A percentile compares a stretch with the other conserved stretches of the same genome.
phyloP scores from a whole-genome alignment of 306 rosid species.

The Medicago arabica region DNA sequence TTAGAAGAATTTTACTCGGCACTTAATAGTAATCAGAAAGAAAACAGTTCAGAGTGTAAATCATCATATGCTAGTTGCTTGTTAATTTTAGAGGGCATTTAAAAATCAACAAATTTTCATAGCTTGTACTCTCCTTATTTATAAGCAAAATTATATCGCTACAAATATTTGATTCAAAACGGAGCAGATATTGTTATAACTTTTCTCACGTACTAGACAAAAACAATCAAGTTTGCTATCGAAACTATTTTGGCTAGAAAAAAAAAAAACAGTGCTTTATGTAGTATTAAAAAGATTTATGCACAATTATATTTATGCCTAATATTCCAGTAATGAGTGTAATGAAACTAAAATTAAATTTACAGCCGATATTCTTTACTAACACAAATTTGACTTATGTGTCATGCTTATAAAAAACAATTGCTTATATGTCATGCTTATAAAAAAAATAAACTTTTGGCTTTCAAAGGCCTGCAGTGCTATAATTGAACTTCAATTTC shows the following conservation, averaged over 20 bases:
- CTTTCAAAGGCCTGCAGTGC: constrained; percentile 22
- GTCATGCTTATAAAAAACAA: constrained; percentile 10
- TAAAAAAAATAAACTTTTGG: background rate
- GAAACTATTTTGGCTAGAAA: background rate
- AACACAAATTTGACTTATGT: background rate
- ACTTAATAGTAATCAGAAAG: no score
- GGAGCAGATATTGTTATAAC: no score
- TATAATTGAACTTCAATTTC: constrained; percentile 30
- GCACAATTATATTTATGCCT: background rate
- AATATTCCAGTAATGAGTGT: constrained; percentile 8
- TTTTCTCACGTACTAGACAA: background rate
- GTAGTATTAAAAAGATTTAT: background rate
- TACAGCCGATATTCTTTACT: constrained; percentile 1
- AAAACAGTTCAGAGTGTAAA: no score
- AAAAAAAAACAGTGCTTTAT: background rate
- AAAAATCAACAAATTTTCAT: no score
- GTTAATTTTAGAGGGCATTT: no score
- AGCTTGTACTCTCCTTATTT: no score
- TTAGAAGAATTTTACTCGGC: no score
- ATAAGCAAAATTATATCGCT: no score
- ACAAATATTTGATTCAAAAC: no score
- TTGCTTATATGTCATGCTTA: no score
- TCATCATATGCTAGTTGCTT: no score
- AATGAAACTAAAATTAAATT: constrained; percentile 1
- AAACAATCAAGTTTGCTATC: background rate